phyloP scores from a whole-genome alignment of 306 rosid species.

The Casuarina equisetifolia region DNA sequence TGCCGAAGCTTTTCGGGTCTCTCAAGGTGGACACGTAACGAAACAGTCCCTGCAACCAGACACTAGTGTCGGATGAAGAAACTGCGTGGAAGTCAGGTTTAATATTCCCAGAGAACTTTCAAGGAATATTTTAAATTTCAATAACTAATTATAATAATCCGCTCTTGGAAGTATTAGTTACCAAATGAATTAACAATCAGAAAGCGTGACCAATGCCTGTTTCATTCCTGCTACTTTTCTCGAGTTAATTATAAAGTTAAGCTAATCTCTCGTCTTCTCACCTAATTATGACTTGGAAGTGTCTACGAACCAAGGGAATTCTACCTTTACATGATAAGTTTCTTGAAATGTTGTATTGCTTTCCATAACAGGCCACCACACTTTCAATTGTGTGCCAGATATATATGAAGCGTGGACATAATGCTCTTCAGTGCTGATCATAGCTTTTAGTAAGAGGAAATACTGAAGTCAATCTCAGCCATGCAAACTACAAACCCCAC shows the following conservation, averaged over 20 bases:
- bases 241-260: slow-evolving; percentile 8
- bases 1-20: background rate
- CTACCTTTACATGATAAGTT: background rate
- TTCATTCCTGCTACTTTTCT: background rate
- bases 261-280: background rate
- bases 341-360: background rate
- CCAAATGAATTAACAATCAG: slow-evolving; percentile 16
- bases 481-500: too few relatives aligned
- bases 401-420: too few relatives aligned
- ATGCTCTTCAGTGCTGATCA: too few relatives aligned
- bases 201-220: slow-evolving; percentile 23
- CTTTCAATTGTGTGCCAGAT: too few relatives aligned
- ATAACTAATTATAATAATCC: background rate
- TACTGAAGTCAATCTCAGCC: too few relatives aligned
- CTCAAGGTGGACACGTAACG: slow-evolving; percentile 27
- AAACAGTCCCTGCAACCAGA: slow-evolving; percentile 5
- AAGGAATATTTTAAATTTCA: background rate
- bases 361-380: background rate
- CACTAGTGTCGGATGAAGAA: slow-evolving; percentile 26
- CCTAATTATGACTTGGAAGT: background rate
- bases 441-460: too few relatives aligned
- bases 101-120: background rate
- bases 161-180: background rate
- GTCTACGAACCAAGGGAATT: background rate
- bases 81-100: slow-evolving; percentile 12